phyloP scores from a whole-genome alignment of 179 eudicot species.

The Drosera spatulata region DNA sequence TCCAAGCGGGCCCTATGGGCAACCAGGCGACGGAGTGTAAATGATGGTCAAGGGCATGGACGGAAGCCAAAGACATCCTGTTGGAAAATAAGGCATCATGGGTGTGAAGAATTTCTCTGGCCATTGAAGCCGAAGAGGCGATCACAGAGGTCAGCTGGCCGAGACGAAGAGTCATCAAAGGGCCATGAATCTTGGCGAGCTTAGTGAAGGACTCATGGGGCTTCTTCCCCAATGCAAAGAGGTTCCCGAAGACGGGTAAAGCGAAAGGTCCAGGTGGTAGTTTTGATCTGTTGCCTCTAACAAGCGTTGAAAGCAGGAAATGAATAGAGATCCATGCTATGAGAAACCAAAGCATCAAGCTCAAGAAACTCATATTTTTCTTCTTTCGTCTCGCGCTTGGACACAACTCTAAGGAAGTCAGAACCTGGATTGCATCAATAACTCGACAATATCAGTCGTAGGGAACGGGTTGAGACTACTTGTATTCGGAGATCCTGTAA shows the following conservation, averaged over 20 bases:
- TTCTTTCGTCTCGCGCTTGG: no score
- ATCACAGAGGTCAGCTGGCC: neutral
- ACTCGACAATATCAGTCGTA: no score
- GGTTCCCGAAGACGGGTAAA: constrained; percentile 1
- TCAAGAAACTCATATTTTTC: no score
- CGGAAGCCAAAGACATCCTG: neutral
- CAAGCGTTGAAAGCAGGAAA: no score
- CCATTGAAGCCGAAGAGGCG: neutral
- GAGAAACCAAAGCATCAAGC: no score
- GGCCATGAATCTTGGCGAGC: constrained; percentile 2
- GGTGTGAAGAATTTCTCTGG: neutral
- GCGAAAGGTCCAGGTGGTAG: neutral
- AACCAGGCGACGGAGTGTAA: neutral
- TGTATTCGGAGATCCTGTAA: no score
- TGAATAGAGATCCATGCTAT: no score
- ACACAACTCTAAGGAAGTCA: no score
- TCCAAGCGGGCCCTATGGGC: neutral
- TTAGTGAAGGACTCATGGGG: constrained; percentile 4
- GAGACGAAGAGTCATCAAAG: neutral
- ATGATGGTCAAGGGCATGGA: neutral
- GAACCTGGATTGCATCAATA: no score
- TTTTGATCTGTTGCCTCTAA: no score
- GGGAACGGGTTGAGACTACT: no score
- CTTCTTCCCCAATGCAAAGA: neutral
- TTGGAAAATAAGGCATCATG: neutral